Conservation (phyloP, 768 basidiomycete species). For the Lactarius psammicola region DNA sequence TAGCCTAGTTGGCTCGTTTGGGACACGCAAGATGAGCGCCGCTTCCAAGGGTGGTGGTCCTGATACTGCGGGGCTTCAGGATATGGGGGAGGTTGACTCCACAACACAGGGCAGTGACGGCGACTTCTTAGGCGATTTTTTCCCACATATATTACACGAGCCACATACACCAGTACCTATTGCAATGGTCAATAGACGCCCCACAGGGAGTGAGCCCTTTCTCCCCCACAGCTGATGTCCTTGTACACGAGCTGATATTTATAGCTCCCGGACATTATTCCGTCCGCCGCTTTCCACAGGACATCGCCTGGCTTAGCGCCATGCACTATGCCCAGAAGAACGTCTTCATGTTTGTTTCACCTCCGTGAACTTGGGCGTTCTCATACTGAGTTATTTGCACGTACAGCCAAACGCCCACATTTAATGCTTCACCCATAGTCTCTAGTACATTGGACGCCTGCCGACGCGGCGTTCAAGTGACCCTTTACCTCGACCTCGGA, state of each 20-base stretch:
- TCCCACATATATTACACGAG: conserved; percentile 59
- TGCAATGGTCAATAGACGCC: conserved; percentile 61
- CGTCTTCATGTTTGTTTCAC: conserved; percentile 57
- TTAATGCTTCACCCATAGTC: conserved; percentile 64
- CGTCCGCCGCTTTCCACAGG: conserved; percentile 55
- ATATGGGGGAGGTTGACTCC: background rate
- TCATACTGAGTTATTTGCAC: background rate
- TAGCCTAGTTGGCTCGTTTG: background rate
- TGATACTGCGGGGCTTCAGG: background rate
- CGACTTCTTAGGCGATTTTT: conserved; percentile 48
- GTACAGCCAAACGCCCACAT: conserved; percentile 63
- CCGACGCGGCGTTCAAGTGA: conserved; percentile 57
- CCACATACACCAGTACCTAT: conserved; percentile 61
- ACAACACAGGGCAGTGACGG: conserved; percentile 27
- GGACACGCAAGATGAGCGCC: background rate
- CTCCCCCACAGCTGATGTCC: background rate
- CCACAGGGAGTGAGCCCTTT: conserved; percentile 47
- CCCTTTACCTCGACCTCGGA: conserved; percentile 59
- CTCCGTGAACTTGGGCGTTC: background rate
- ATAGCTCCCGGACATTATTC: conserved; percentile 45
- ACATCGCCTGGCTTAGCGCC: conserved; percentile 65
- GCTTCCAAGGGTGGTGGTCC: background rate
- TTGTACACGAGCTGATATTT: background rate
- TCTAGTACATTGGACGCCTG: conserved; percentile 59
- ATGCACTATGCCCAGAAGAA: conserved; percentile 56